Base-by-base conservation (phyloP, 2,329 filamentous ascomycete genomes). In the Fusarium sp. region DNA sequence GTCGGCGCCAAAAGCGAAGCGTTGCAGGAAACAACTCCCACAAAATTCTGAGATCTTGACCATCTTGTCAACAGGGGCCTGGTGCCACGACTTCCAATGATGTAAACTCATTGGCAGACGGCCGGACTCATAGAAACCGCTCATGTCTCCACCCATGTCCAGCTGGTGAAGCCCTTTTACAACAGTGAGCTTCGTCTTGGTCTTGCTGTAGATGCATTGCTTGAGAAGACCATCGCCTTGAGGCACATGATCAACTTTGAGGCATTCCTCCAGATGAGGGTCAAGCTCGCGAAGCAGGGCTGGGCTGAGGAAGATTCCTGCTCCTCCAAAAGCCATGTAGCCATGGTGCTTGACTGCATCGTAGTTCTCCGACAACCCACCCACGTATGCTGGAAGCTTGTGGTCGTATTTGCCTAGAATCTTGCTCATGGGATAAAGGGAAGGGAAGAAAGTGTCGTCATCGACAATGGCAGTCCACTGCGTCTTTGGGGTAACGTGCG, bases 41-140 rank as follows among this genome's bases (percentile, higher is more conserved):
- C 89, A 91, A n/a, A 89, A 77, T 15, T 84, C 78, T 11, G 84
- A 81, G 18, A 88, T 81, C 43, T 82, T 80, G 37, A 86, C 84
- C 81, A 90, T 86, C 64, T 85, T 82, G 52, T 84, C 83, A 46
- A 90, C 80, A 3, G 86, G 86, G 32, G 82, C 83, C 13, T 83
- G 75, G 79, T 89, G 89, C 88, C 89, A 91, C 18, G 85, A 88
- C 78, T 90, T 90, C 88, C 89, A 91, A 81, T 91, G 89, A 77
- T 91, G 89, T 11, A 91, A 81, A 56, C 86, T 89, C 18, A 91
- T 80, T 0, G 88, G 86, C n/a, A 83, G 80, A 30, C 85, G 80
- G 2, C 88, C 88, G 5, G 86, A 85, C 80, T 91, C 89, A 78
- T 90, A 91, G 75, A 91, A 90, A 1, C 89, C 90, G 4, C 86